These are phyloP conservation scores for Spathaspora passalidarum DNA, from an alignment of 805 yeast genomes.

Conservation along the genomic window DNA sequence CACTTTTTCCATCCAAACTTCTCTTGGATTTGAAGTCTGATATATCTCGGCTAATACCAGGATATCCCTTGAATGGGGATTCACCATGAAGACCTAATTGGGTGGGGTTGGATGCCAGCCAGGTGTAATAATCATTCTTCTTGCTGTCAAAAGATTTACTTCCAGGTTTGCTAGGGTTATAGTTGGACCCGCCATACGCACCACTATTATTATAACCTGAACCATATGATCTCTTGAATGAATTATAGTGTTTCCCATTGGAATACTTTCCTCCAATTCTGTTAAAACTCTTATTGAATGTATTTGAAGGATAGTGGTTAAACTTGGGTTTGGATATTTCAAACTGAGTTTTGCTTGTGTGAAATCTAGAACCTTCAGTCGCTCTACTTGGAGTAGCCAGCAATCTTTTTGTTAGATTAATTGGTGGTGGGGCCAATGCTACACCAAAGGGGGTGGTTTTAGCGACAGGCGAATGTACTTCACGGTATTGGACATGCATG, in stretches of 20 bases:
- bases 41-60: neutral
- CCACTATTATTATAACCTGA: neutral
- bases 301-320: constrained; percentile 13
- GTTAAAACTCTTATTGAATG: constrained; percentile 6
- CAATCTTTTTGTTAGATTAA: constrained; percentile 40
- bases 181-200: neutral
- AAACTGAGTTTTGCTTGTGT: neutral
- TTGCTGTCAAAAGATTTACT: neutral
- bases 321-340: constrained; percentile 8
- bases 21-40: neutral
- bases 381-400: constrained; percentile 29
- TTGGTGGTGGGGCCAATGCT: constrained; percentile 79
- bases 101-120: constrained; percentile 4
- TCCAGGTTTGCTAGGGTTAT: neutral
- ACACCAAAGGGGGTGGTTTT: constrained; percentile 19
- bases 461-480: constrained; percentile 31
- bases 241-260: neutral
- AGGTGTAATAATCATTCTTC: constrained; percentile 4
- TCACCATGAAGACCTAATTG: constrained; percentile 8
- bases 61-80: neutral
- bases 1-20: neutral
- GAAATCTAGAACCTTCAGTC: constrained; percentile 3
- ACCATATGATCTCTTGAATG: neutral
- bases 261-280: neutral
- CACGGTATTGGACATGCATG: constrained; percentile 83